These are phyloP conservation scores for Chlorociboria aeruginascens DNA, from an alignment of 495 filamentous ascomycete species.

Conservation along the genomic window DNA sequence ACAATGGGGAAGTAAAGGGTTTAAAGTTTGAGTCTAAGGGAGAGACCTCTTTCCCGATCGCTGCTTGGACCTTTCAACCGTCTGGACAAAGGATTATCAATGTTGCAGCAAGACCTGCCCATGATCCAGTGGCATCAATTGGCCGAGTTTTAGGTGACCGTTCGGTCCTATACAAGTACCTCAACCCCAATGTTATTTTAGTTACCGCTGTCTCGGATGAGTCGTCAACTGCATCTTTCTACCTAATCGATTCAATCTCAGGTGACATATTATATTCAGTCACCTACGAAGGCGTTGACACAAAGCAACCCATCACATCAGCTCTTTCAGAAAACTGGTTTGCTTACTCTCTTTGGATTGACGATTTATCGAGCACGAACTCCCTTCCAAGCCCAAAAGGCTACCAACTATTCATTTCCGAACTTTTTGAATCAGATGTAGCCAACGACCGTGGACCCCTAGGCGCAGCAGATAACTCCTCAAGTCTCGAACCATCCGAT, in stretches of 20 bases:
- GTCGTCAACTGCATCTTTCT: slow-evolving; percentile 48
- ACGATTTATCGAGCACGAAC: slow-evolving; percentile 37
- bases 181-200: slow-evolving; percentile 78
- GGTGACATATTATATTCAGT: slow-evolving; percentile 63
- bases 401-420: slow-evolving; percentile 77
- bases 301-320: slow-evolving; percentile 59
- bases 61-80: slow-evolving; percentile 67
- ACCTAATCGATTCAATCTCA: slow-evolving; percentile 78
- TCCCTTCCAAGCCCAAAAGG: slow-evolving; percentile 52
- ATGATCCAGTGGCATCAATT: slow-evolving; percentile 89
- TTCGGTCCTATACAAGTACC: slow-evolving; percentile 91
- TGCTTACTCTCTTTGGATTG: slow-evolving; percentile 72
- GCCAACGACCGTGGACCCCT: slow-evolving; percentile 81
- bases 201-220: slow-evolving; percentile 55
- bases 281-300: slow-evolving; percentile 63
- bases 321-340: slow-evolving; percentile 92
- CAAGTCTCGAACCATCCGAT: slow-evolving; percentile 48
- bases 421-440: slow-evolving; percentile 76
- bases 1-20: slow-evolving; percentile 50
- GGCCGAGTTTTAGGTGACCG: slow-evolving; percentile 86
- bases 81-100: slow-evolving; percentile 54
- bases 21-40: slow-evolving; percentile 34
- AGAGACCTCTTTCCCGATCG: slow-evolving; percentile 31
- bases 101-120: slow-evolving; percentile 52
- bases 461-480: slow-evolving; percentile 55